These are phyloP conservation scores for Parmelia sp. DNA, from an alignment of 495 filamentous ascomycete species.

Conservation along the genomic window DNA sequence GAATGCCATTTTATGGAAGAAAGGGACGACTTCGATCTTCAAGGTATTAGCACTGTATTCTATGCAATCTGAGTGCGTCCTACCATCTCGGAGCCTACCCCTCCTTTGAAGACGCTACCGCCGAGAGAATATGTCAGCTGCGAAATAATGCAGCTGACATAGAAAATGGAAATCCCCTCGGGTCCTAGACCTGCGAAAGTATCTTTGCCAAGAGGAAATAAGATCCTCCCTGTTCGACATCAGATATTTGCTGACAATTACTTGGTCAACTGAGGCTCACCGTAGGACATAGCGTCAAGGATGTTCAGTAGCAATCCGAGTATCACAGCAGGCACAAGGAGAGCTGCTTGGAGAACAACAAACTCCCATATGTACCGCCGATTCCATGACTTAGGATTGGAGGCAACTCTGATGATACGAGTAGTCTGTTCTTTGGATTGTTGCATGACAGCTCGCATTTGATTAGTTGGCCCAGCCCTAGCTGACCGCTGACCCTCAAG, in stretches of 20 bases:
- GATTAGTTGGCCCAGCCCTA: conserved; percentile 17
- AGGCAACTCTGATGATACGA: conserved; percentile 25
- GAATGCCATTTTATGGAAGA: conserved; percentile 95
- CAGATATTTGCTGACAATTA: conserved; percentile 7
- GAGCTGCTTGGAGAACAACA: conserved; percentile 57
- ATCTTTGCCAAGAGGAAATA: conserved; percentile 82
- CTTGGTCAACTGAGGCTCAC: conserved; percentile 35
- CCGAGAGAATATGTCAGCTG: conserved; percentile 84
- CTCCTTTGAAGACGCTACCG: conserved; percentile 84
- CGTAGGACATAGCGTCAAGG: conserved; percentile 90
- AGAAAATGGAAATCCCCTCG: conserved; percentile 97
- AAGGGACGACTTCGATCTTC: conserved; percentile 91
- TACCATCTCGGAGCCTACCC: conserved; percentile 93
- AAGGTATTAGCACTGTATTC: conserved; percentile 19
- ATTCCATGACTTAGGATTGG: conserved; percentile 67
- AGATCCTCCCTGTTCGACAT: conserved; percentile 63
- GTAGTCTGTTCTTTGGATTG: conserved; percentile 23
- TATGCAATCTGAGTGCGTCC: neutral
- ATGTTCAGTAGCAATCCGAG: conserved; percentile 87
- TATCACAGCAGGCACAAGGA: conserved; percentile 74
- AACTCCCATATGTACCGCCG: conserved; percentile 55
- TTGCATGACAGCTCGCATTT: conserved; percentile 25
- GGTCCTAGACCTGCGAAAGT: conserved; percentile 78
- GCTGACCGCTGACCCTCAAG: conserved; percentile 29
- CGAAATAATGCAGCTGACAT: conserved; percentile 91